phyloP scores from a whole-genome alignment of 2,329 filamentous ascomycete genomes.

The Akanthomyces dipterigenus region DNA sequence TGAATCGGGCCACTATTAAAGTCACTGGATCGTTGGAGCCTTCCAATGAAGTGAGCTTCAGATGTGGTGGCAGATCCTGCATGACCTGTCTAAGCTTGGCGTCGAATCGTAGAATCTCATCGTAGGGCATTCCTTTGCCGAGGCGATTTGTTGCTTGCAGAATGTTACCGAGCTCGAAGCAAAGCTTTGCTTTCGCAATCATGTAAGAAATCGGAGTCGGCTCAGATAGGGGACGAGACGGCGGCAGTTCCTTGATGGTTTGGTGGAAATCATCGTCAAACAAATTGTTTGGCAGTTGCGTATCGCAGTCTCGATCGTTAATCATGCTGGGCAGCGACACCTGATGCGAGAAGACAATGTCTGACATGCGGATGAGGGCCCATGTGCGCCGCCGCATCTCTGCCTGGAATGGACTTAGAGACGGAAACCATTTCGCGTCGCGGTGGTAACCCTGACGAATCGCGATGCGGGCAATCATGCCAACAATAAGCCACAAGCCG shows the following conservation, averaged over 20 bases:
- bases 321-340: slow-evolving; percentile 63
- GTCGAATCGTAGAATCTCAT: slow-evolving; percentile 59
- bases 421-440: slow-evolving; percentile 67
- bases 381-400: slow-evolving; percentile 66
- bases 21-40: slow-evolving; percentile 75
- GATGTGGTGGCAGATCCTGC: slow-evolving; percentile 68
- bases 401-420: slow-evolving; percentile 65
- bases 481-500: slow-evolving; percentile 54
- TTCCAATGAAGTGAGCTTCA: slow-evolving; percentile 68
- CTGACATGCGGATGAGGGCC: slow-evolving; percentile 66
- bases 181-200: slow-evolving; percentile 65
- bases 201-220: slow-evolving; percentile 73
- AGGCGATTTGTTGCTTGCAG: slow-evolving; percentile 57
- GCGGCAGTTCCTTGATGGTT: slow-evolving; percentile 59
- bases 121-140: slow-evolving; percentile 50
- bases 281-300: slow-evolving; percentile 67
- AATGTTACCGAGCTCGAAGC: slow-evolving; percentile 64
- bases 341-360: slow-evolving; percentile 73
- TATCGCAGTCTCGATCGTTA: slow-evolving; percentile 67
- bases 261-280: slow-evolving; percentile 76
- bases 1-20: slow-evolving; percentile 78
- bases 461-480: slow-evolving; percentile 49
- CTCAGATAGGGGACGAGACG: slow-evolving; percentile 59
- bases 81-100: slow-evolving; percentile 53
- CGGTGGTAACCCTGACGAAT: slow-evolving; percentile 72